Evolutionary conservation across 169 alveolate species (phyloP), one percentile per base, ranked within the genome.

Genomic region (Plasmodium sp.): DNA sequence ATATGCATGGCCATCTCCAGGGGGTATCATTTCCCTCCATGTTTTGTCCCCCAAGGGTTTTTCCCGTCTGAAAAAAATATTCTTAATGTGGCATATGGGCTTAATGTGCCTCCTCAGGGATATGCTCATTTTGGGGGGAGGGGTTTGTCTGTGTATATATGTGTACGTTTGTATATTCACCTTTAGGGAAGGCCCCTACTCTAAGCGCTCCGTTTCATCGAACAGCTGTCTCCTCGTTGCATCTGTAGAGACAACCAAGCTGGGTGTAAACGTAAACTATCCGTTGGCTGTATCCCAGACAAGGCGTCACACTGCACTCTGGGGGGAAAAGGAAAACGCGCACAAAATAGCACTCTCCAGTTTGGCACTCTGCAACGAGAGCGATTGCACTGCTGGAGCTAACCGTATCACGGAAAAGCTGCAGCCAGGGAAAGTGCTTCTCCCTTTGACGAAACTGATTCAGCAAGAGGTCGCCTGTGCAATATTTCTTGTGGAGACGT

Each of bases 81-180:
- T 88, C 90, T 80, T 80, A 22, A 88, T 45, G 62, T 88, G 71
- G 34, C 54, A 58, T 79, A 88, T 80, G 45, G 36, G 56, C 48
- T 88, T 88, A 79, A 88, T 80, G 81, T 80, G 77, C 75, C 90
- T 79, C 90, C 33, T 79, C 74, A 88, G 18, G 51, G 31, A 14
- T 45, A 81, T 4, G 72, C 62, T 45, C 94, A 88, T 88, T 77
- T 79, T 79, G 4, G 18, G 22, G 43, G 84, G 31, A 18, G 10
- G 84, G 1, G 9, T 34, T 10, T 77, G 51, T 77, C 16, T 34
- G 3, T 77, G 84, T 34, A 77, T 77, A 10, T 77, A 77, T 77
- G 84, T 34, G 51, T 77, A 51, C 34, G 31, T 77, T 62, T 80
- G 58, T 4, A 33, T 33, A 18, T 7, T 41, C 72, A 36, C 41